A percentile compares a stretch with the other conserved stretches of the same genome.
These are phyloP conservation scores for Polytrichum commune DNA, from an alignment of 225 moss, liverwort and hornwort genomes.

Conservation along the genomic window DNA sequence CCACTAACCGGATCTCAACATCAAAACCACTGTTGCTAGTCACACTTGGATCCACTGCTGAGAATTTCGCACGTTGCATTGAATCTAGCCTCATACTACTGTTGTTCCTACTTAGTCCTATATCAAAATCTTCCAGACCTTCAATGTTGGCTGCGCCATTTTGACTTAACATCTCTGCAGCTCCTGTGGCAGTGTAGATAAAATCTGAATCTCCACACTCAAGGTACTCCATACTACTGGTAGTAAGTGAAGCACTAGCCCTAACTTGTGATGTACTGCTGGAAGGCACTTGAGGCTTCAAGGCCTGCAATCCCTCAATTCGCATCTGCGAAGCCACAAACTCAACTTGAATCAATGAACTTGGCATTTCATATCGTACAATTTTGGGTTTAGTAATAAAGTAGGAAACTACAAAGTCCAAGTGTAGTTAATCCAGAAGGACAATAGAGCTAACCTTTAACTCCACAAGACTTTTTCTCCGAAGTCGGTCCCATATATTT, in stretches of 20 bases:
- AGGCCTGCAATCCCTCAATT: slow-evolving; percentile 91
- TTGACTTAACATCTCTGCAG: slow-evolving; percentile 14
- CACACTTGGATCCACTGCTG: slow-evolving; percentile 47
- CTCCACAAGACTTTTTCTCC: too few relatives aligned
- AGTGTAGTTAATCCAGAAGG: too few relatives aligned
- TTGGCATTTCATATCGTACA: background rate
- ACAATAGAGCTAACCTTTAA: too few relatives aligned
- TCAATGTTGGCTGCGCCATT: slow-evolving; percentile 25
- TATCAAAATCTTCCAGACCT: slow-evolving; percentile 21
- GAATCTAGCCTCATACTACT: slow-evolving; percentile 20
- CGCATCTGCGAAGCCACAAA: slow-evolving; percentile 54
- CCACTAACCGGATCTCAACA: slow-evolving; percentile 88
- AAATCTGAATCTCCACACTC: slow-evolving; percentile 37
- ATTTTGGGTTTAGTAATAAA: too few relatives aligned
- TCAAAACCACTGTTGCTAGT: slow-evolving; percentile 88
- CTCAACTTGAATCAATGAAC: background rate
- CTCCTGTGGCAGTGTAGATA: slow-evolving; percentile 7
- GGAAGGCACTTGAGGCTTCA: slow-evolving; percentile 64
- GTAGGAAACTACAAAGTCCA: too few relatives aligned
- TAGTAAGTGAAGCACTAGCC: slow-evolving; percentile 24
- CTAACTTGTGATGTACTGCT: slow-evolving; percentile 22
- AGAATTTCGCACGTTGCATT: slow-evolving; percentile 15
- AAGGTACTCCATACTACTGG: slow-evolving; percentile 47
- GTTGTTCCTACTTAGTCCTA: slow-evolving; percentile 19
- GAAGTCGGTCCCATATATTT: too few relatives aligned